phyloP scores from a whole-genome alignment of 306 rosid genomes.

The Castanea mollissima region DNA sequence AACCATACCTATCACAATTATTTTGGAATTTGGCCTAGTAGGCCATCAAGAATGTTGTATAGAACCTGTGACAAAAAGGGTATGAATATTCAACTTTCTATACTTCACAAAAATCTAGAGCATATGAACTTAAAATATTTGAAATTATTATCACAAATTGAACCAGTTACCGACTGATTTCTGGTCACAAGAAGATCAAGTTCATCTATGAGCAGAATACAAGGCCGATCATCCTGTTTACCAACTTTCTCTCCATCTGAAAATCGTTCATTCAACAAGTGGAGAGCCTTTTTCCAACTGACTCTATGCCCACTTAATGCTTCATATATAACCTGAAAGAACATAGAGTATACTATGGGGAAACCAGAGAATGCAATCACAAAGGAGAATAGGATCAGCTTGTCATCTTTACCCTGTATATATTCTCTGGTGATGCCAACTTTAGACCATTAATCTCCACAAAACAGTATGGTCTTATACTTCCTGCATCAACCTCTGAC shows the following conservation, averaged over 20 bases:
- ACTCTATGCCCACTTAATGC: conserved; percentile 86
- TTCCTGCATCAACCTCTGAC: conserved; percentile 85
- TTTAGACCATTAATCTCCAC: conserved; percentile 96
- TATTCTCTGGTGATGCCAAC: conserved; percentile 85
- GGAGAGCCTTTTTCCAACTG: conserved; percentile 90
- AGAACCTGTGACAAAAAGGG: conserved; percentile 54
- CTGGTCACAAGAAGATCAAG: conserved; percentile 97
- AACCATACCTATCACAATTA: conserved; percentile 77
- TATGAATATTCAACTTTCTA: background rate
- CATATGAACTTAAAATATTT: background rate
- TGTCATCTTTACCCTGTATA: conserved; percentile 58
- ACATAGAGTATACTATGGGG: conserved; percentile 12
- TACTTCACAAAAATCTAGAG: background rate
- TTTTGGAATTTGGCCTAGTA: conserved; percentile 82
- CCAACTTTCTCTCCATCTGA: conserved; percentile 62
- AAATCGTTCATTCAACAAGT: conserved; percentile 73
- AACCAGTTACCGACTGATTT: conserved; percentile 78
- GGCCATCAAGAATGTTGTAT: conserved; percentile 99
- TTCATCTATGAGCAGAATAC: conserved; percentile 94
- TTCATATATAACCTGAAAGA: conserved; percentile 82
- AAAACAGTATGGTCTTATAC: conserved; percentile 70
- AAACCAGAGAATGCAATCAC: conserved; percentile 5
- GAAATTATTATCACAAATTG: conserved; percentile 14
- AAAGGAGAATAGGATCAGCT: conserved; percentile 8
- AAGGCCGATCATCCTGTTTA: conserved; percentile 73